Evolutionary conservation across 2,329 filamentous ascomycete genomes (phyloP), one percentile per base, ranked within the genome.

Genomic region (Tolypocladium nubicola): DNA sequence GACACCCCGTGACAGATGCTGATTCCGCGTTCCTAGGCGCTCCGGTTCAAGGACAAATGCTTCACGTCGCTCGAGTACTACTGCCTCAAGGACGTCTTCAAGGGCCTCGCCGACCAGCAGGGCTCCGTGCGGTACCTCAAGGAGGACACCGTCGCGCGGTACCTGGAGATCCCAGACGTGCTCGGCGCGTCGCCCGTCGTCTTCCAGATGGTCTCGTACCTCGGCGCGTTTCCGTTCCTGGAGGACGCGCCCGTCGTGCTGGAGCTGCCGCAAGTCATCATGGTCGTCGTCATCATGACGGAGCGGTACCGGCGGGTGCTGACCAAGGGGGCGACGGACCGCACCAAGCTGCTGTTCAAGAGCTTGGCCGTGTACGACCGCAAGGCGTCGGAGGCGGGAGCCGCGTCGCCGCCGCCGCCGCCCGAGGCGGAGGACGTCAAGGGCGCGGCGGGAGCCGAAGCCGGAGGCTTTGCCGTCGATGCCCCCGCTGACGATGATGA

Each of bases 181-280:
- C 73, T 90, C 33, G 80, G 78, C 54, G 86, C 82, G 9, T 87
- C 86, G 4, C 79, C 85, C 2, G 79, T 90, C 49, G 66, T 90
- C 52, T 90, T 88, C 65, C 85, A 88, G 64, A 86, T 89, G 78
- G 69, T 86, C 2, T 86, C 84, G 5, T 88, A 86, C 63, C 75
- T 90, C 1, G 88, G 85, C 38, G 84, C 87, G 1, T 90, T 91
- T 59, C 88, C 88, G 0, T 90, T 90, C 61, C 76, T 88, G 2
- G 79, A 82, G 55, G 83, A 89, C 64, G 87, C 86, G 0, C 88
- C 88, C 0, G 85, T 80, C 3, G 84, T 89, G 3, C 71, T 91
- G 53, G 85, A 86, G 10, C 79, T 87, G 49, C 83, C 88, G 59
- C 84, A 86, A 63, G 73, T 90, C 70, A 78, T 90, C 58, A 88